Conservation (phyloP, 2,329 filamentous ascomycete genomes). For the Colletotrichum sansevieriae region DNA sequence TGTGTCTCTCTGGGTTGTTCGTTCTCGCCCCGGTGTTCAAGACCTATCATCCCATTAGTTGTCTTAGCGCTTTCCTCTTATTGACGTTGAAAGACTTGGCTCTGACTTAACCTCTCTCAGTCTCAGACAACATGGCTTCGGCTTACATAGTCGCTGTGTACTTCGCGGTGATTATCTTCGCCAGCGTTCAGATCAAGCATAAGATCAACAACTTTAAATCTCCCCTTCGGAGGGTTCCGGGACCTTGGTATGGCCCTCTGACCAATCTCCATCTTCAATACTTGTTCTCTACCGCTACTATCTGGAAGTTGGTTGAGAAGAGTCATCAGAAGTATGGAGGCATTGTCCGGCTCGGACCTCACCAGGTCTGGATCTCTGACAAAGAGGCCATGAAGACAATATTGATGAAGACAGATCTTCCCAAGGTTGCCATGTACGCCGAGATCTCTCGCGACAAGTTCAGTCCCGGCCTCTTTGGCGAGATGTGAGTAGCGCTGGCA, state of each 20-base stretch:
- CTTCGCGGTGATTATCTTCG: slow-evolving; percentile 11
- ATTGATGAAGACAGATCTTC: slow-evolving; percentile 43
- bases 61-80: background rate
- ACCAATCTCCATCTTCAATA: slow-evolving; percentile 43
- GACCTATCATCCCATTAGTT: background rate
- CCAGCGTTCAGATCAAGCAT: slow-evolving; percentile 21
- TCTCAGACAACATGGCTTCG: slow-evolving; percentile 25
- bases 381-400: slow-evolving; percentile 44
- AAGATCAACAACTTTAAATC: slow-evolving; percentile 33
- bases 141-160: slow-evolving; percentile 21
- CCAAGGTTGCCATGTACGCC: slow-evolving; percentile 45
- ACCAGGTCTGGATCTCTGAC: slow-evolving; percentile 45
- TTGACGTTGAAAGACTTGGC: background rate
- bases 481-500: slow-evolving; percentile 40
- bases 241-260: slow-evolving; percentile 43
- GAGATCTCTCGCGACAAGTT: slow-evolving; percentile 43
- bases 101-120: background rate
- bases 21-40: background rate
- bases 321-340: slow-evolving; percentile 42
- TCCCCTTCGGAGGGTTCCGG: slow-evolving; percentile 36
- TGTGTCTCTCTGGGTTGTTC: slow-evolving; percentile 1
- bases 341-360: slow-evolving; percentile 43
- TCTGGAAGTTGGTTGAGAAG: slow-evolving; percentile 44
- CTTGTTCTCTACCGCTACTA: slow-evolving; percentile 44
- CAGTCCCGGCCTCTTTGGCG: slow-evolving; percentile 43